These are phyloP conservation scores for Pseudogymnoascus sp. DNA, from an alignment of 2,329 filamentous ascomycete genomes.

Conservation along the genomic window DNA sequence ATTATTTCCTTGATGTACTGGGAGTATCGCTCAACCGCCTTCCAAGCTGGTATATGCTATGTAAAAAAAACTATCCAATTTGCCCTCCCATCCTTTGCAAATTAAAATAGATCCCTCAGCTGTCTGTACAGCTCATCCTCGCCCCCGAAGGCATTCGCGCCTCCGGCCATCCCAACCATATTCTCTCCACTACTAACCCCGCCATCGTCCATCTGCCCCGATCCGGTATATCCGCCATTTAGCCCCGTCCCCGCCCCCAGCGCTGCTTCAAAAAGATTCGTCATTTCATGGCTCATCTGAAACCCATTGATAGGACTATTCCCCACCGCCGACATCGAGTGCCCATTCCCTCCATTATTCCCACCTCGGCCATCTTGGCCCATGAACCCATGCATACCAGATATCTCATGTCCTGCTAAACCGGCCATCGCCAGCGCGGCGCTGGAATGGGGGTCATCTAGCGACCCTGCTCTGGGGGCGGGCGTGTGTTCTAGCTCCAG, in stretches of 20 bases:
- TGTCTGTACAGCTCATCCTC: slow-evolving; percentile 28
- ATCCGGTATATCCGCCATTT: slow-evolving; percentile 13
- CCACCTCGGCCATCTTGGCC: slow-evolving; percentile 9
- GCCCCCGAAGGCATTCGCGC: slow-evolving; percentile 24
- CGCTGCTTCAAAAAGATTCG: slow-evolving; percentile 27
- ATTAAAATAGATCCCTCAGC: slow-evolving; percentile 26
- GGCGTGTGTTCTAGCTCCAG: slow-evolving; percentile 33
- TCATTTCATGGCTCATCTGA: slow-evolving; percentile 31
- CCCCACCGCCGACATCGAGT: slow-evolving; percentile 11
- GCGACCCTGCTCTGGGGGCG: background rate
- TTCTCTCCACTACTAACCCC: slow-evolving; percentile 12
- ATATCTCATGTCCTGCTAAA: slow-evolving; percentile 34
- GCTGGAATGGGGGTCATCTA: slow-evolving; percentile 42
- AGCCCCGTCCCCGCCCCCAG: slow-evolving; percentile 17
- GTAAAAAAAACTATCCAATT: background rate
- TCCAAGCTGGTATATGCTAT: background rate
- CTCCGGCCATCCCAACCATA: slow-evolving; percentile 17
- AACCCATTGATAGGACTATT: slow-evolving; percentile 26
- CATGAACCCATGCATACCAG: slow-evolving; percentile 14
- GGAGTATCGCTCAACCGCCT: background rate
- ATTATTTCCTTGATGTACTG: background rate
- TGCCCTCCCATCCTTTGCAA: background rate
- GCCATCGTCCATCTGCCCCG: slow-evolving; percentile 17
- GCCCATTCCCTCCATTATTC: slow-evolving; percentile 12
- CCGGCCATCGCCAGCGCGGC: slow-evolving; percentile 49